Evolutionary conservation across 1,284 basidiomycete genomes (phyloP).

Genomic region (Ustilago tritici): DNA sequence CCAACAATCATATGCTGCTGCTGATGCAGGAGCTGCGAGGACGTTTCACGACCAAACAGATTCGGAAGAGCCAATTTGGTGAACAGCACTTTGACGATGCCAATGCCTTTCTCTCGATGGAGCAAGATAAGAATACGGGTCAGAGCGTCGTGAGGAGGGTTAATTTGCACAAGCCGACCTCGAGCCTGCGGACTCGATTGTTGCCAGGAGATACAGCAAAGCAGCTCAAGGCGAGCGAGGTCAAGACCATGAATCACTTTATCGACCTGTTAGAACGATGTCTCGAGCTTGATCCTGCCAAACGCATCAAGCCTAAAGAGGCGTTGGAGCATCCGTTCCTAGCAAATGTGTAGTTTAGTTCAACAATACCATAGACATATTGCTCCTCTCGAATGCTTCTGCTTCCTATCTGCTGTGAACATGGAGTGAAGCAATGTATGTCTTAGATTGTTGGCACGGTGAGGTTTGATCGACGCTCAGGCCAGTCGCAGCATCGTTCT

Average conservation of each 20-base stretch:
- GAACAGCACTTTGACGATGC: conserved; percentile 93
- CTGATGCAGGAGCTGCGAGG: conserved; percentile 88
- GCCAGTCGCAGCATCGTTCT: background rate
- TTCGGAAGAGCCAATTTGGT: conserved; percentile 92
- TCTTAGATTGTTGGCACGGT: background rate
- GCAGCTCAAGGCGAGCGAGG: conserved; percentile 88
- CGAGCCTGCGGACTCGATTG: conserved; percentile 84
- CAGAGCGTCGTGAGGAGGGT: conserved; percentile 83
- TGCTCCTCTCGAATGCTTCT: background rate
- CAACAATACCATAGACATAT: too few species aligned
- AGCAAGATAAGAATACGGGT: conserved; percentile 61
- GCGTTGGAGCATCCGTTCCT: conserved; percentile 87
- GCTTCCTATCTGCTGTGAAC: background rate
- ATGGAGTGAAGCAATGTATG: background rate
- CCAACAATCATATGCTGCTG: conserved; percentile 95
- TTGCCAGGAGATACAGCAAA: conserved; percentile 79
- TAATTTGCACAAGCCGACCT: conserved; percentile 83
- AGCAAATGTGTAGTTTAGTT: conserved; percentile 10
- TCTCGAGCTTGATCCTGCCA: conserved; percentile 86
- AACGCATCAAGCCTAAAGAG: conserved; percentile 86
- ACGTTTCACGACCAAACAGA: conserved; percentile 90
- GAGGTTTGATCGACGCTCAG: background rate
- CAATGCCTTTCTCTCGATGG: conserved; percentile 70
- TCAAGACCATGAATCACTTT: conserved; percentile 83
- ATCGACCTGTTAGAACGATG: conserved; percentile 93